Base-by-base conservation (phyloP, 2,329 filamentous ascomycete species). In the Tolypocladium pustulatum region DNA sequence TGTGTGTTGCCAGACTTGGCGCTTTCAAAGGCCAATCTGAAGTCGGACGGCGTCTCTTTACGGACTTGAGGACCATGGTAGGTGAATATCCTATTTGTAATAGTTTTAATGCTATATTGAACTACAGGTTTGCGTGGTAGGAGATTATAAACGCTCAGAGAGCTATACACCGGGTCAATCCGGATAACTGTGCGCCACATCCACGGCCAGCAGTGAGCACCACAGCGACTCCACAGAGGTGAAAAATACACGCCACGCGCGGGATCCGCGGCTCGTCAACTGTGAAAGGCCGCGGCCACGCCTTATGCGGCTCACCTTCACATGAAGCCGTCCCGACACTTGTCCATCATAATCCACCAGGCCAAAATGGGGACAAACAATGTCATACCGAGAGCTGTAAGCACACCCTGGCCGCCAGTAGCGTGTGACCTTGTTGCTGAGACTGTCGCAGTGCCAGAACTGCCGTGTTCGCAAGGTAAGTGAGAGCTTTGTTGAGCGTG, bases 401-500 rank as follows among this genome's bases (percentile, higher is more conserved):
- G 52, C 52, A 25, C 15, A 12, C 38, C 34, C n/a, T 9, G 13
- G 17, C 30, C 17, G 20, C 17, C 51, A 25, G 34, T 12, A 25
- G 20, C 15, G 2, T 36, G 32, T 37, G 10, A 5, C 13, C 9
- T 6, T 9, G 13, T 15, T 38, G 34, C 52, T 54, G 13, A 36
- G 22, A 17, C 1, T 36, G 41, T 30, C 43, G 12, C n/a, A 57
- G 55, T 57, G 55, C 25, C 55, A 57, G 25, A 57, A 57, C 25
- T 57, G 55, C 27, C 55, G 55, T 5, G 40, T 49, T 46, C 55
- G 55, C 17, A 57, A 57, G 55, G 55, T 57, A 13, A 27, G 32
- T 12, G n/a, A 13, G 22, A 10, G 41, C n/a, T 5, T 7, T 5
- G 25, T 13, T 27, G 43, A 3, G 17, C n/a, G n/a, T n/a, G n/a